Evolutionary conservation across 2,329 filamentous ascomycete species (phyloP).

Genomic region (Exserohilum rostratum): DNA sequence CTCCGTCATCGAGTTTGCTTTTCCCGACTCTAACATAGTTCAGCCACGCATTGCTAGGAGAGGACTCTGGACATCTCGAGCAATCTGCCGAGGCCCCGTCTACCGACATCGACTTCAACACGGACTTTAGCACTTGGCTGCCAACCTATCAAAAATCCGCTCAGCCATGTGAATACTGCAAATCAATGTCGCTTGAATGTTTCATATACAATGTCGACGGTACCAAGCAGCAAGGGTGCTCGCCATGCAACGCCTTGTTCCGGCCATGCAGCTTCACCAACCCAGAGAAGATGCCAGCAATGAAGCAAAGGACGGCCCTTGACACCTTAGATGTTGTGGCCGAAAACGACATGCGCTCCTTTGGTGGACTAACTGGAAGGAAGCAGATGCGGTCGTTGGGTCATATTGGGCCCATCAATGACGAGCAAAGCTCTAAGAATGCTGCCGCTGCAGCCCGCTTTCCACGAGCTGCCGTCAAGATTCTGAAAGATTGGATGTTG

Average conservation of each 20-base stretch:
- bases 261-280: constrained; percentile 56
- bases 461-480: constrained; percentile 77
- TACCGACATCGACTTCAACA: constrained; percentile 42
- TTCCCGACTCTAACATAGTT: constrained; percentile 10
- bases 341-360: constrained; percentile 47
- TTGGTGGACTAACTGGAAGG: constrained; percentile 46
- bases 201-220: constrained; percentile 51
- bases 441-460: constrained; percentile 59
- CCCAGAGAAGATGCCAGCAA: constrained; percentile 37
- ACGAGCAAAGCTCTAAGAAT: constrained; percentile 38
- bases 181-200: constrained; percentile 54
- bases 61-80: constrained; percentile 7
- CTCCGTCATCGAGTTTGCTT: background rate
- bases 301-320: constrained; percentile 47
- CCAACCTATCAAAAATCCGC: constrained; percentile 55
- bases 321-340: constrained; percentile 56
- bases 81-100: constrained; percentile 11
- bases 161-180: constrained; percentile 56
- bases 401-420: constrained; percentile 43
- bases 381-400: constrained; percentile 47
- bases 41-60: constrained; percentile 7
- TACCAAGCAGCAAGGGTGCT: constrained; percentile 51
- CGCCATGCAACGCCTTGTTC: constrained; percentile 56
- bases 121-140: constrained; percentile 55
- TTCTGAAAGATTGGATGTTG: constrained; percentile 83